A percentile compares a stretch with the other conserved stretches of the same genome.
These are phyloP conservation scores for Citrus maxima DNA, from an alignment of 345 rosid species.

Conservation along the genomic window DNA sequence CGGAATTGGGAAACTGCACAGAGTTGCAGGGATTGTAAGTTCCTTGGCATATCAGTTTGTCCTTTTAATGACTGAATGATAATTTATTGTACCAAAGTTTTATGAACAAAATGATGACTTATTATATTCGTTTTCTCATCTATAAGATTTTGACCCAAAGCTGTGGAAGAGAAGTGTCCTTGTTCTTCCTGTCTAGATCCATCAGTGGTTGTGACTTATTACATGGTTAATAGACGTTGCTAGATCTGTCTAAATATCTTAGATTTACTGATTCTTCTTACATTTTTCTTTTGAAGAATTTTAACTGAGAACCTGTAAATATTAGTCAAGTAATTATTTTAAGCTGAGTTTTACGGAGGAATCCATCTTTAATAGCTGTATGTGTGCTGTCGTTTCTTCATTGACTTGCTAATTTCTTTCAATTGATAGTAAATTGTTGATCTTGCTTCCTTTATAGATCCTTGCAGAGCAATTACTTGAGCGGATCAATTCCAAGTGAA, in stretches of 20 bases:
- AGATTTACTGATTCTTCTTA: not conserved
- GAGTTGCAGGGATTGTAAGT: slow-evolving; percentile 78
- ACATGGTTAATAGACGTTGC: not conserved
- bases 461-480: slow-evolving; percentile 89
- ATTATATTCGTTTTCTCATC: not conserved
- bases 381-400: not conserved
- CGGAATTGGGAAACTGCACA: slow-evolving; percentile 83
- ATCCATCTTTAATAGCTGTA: not conserved
- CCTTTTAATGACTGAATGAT: not conserved
- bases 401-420: not conserved
- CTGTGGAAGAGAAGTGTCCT: not conserved
- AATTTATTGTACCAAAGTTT: not conserved
- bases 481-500: slow-evolving; percentile 73
- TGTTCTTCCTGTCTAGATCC: not conserved
- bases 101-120: not conserved
- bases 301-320: not conserved
- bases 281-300: not conserved
- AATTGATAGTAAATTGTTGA: not conserved
- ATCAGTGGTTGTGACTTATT: not conserved
- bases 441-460: slow-evolving; percentile 43
- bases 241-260: not conserved
- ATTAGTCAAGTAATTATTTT: not conserved
- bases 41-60: not conserved
- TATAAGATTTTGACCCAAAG: not conserved
- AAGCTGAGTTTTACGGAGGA: not conserved